Evolutionary conservation across 495 filamentous ascomycete genomes (phyloP).

Genomic region (Cenococcum geophilum): DNA sequence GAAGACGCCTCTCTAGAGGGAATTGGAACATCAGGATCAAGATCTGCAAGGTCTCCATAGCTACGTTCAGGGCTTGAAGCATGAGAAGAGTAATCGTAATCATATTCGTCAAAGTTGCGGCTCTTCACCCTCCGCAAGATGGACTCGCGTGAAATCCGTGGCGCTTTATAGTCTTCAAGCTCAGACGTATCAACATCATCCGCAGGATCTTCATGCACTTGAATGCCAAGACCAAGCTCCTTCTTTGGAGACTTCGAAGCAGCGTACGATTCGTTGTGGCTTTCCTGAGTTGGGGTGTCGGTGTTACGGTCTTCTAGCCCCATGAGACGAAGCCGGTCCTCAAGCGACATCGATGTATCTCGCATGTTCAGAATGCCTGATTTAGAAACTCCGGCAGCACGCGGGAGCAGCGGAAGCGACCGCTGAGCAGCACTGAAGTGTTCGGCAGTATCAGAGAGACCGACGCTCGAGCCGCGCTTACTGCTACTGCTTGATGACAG

Average conservation of each 20-base stretch:
- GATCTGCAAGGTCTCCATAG: constrained; percentile 40
- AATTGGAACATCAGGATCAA: constrained; percentile 83
- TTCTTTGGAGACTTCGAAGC: constrained; percentile 4
- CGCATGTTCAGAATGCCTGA: constrained; percentile 63
- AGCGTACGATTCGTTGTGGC: constrained; percentile 9
- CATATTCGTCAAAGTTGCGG: constrained; percentile 48
- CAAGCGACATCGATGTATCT: constrained; percentile 65
- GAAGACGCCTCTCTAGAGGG: constrained; percentile 58
- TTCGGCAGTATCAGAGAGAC: constrained; percentile 57
- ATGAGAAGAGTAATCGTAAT: constrained; percentile 22
- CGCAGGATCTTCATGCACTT: constrained; percentile 18
- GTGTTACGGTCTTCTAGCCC: constrained; percentile 53
- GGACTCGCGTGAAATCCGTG: constrained; percentile 85
- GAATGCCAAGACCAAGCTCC: constrained; percentile 20
- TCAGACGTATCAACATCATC: constrained; percentile 29
- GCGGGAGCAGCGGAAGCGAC: constrained; percentile 59
- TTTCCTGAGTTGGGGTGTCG: constrained; percentile 25
- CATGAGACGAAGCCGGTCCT: constrained; percentile 78
- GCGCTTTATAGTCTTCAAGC: constrained; percentile 36
- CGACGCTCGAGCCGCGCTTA: constrained; percentile 38
- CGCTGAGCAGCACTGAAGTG: constrained; percentile 54
- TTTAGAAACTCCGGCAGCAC: constrained; percentile 57
- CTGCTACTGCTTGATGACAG: constrained; percentile 16
- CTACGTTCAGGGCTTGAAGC: constrained; percentile 45
- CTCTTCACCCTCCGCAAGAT: constrained; percentile 82